Evolutionary conservation across 2,329 filamentous ascomycete species (phyloP).

Genomic region (Paramyrothecium sp.): DNA sequence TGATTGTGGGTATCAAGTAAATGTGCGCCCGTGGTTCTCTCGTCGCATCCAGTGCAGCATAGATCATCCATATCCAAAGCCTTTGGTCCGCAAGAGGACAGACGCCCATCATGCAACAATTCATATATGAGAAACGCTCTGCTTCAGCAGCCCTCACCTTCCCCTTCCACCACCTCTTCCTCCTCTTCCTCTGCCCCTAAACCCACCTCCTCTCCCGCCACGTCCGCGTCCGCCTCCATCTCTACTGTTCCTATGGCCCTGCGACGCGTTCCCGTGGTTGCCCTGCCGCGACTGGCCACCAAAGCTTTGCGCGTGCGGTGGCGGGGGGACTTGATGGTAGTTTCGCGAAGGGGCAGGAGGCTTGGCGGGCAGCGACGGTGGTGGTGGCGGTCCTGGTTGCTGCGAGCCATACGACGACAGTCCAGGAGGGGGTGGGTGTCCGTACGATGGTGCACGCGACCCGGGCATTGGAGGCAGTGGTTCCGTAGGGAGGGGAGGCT

Average conservation of each 20-base stretch:
- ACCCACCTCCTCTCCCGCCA: slow-evolving; percentile 11
- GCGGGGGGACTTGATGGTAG: slow-evolving; percentile 27
- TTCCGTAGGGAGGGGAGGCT: slow-evolving; percentile 37
- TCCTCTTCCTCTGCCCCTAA: slow-evolving; percentile 16
- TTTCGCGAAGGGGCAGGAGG: slow-evolving; percentile 21
- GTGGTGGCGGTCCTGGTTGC: slow-evolving; percentile 12
- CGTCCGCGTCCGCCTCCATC: slow-evolving; percentile 24
- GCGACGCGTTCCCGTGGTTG: slow-evolving; percentile 13
- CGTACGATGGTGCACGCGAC: slow-evolving; percentile 11
- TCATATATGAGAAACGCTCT: background rate
- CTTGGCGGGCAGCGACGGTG: slow-evolving; percentile 25
- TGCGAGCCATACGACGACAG: slow-evolving; percentile 12
- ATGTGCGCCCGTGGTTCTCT: background rate
- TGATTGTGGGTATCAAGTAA: background rate
- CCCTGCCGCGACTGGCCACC: slow-evolving; percentile 8
- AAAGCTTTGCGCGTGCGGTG: slow-evolving; percentile 14
- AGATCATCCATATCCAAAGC: background rate
- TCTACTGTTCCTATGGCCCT: slow-evolving; percentile 15
- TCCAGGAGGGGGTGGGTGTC: too few relatives aligned
- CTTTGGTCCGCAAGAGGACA: too few relatives aligned
- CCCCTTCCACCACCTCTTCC: slow-evolving; percentile 19
- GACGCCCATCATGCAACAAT: background rate
- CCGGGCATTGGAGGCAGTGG: slow-evolving; percentile 30
- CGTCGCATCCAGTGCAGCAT: background rate
- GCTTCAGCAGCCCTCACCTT: background rate